Evolutionary conservation across 2,329 filamentous ascomycete species (phyloP).

Genomic region (Shiraia sp.): DNA sequence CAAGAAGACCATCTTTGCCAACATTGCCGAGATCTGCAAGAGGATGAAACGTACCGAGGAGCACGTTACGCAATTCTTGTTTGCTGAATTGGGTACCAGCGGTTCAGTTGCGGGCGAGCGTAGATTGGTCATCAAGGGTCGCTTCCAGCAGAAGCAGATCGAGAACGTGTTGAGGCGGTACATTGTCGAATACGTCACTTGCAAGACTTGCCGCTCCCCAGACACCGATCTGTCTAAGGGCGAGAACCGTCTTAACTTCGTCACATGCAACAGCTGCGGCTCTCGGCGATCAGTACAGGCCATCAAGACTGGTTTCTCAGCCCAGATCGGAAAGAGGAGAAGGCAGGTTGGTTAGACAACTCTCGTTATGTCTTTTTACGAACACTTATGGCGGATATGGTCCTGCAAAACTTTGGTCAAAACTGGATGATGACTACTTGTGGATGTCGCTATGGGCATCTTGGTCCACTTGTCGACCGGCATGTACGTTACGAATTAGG

Average conservation of each 20-base stretch:
- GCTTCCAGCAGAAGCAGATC: constrained; percentile 99
- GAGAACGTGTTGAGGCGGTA: constrained; percentile 96
- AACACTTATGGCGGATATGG: constrained; percentile 17
- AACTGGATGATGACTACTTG: too few species aligned
- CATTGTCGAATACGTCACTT: constrained; percentile 97
- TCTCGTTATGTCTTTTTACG: constrained; percentile 22
- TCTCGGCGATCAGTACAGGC: constrained; percentile 83
- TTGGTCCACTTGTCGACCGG: background rate
- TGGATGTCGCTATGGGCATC: background rate
- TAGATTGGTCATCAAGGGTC: constrained; percentile 96
- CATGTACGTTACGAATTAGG: constrained; percentile 8
- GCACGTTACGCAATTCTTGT: constrained; percentile 95
- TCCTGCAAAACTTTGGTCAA: constrained; percentile 4
- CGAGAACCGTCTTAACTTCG: constrained; percentile 98
- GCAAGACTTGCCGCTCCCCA: constrained; percentile 78
- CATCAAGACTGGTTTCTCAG: constrained; percentile 99
- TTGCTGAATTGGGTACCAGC: constrained; percentile 96
- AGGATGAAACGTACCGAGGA: constrained; percentile 99
- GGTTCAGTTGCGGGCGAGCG: constrained; percentile 88
- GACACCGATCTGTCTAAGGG: constrained; percentile 81
- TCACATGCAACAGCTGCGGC: constrained; percentile 80
- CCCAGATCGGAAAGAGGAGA: constrained; percentile 97
- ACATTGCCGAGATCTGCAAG: constrained; percentile 98
- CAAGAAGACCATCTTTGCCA: constrained; percentile 97
- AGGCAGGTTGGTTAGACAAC: constrained; percentile 78